These are phyloP conservation scores for Bacterosira constricta DNA, from an alignment of 108 stramenopile genomes.

Conservation along the genomic window DNA sequence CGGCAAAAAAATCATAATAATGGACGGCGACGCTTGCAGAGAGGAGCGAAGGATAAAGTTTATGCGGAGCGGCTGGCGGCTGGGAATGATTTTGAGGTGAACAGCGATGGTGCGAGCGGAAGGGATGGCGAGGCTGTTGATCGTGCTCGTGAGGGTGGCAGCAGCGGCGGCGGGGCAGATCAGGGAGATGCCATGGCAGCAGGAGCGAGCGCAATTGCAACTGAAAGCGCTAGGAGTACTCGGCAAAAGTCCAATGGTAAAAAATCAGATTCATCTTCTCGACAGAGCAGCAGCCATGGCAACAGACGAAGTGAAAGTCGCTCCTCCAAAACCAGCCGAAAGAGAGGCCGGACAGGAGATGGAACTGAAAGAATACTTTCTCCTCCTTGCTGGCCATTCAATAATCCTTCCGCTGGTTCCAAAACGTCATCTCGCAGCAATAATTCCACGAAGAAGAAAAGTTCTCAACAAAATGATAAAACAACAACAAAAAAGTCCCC, in stretches of 20 bases:
- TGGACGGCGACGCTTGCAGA: slow-evolving; percentile 10
- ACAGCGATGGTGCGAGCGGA: background rate
- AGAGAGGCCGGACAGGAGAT: background rate
- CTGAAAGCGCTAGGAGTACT: background rate
- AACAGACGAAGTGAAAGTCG: background rate
- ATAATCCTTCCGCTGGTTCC: background rate
- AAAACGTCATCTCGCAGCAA: background rate
- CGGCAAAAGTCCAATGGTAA: background rate
- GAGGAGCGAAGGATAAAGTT: slow-evolving; percentile 40
- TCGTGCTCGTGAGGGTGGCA: background rate
- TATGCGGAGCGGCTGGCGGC: slow-evolving; percentile 36
- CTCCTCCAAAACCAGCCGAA: background rate
- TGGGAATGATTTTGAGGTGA: background rate
- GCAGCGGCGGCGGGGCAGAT: background rate
- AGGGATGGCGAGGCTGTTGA: background rate
- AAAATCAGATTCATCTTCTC: background rate
- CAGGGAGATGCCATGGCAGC: background rate
- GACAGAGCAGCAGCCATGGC: background rate
- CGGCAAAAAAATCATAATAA: background rate
- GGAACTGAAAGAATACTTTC: background rate
- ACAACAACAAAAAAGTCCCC: too few relatives aligned
- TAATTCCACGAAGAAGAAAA: too few relatives aligned
- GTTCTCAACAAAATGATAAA: too few relatives aligned
- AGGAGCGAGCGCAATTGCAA: background rate
- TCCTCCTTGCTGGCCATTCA: background rate